These are phyloP conservation scores for Lodderomyces metapsilosis DNA, from an alignment of 1,139 yeast genomes.

Conservation along the genomic window DNA sequence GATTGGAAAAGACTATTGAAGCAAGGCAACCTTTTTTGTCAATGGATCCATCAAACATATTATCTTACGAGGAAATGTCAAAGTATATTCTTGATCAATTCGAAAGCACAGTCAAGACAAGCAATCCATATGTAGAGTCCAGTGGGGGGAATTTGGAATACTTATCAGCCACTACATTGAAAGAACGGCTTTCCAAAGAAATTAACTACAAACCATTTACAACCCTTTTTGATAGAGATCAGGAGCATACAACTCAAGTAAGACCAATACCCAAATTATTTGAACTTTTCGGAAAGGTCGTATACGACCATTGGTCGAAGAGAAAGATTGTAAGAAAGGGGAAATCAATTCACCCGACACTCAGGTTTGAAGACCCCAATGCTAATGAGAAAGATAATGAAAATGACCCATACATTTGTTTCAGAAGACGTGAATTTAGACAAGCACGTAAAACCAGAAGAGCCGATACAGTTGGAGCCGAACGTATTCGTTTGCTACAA, in stretches of 20 bases:
- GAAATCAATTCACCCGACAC: constrained; percentile 64
- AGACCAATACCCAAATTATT: constrained; percentile 56
- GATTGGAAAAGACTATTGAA: constrained; percentile 69
- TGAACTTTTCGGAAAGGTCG: constrained; percentile 59
- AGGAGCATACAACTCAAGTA: constrained; percentile 18
- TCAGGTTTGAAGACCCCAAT: constrained; percentile 81
- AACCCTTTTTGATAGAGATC: constrained; percentile 53
- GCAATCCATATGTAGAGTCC: constrained; percentile 28
- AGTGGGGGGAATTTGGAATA: constrained; percentile 32
- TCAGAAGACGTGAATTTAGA: constrained; percentile 92
- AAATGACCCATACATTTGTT: constrained; percentile 91
- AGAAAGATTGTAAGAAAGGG: constrained; percentile 76
- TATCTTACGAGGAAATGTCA: constrained; percentile 68
- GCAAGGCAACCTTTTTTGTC: constrained; percentile 86
- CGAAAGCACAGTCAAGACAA: constrained; percentile 25
- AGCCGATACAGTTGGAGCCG: constrained; percentile 88
- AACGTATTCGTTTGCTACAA: constrained; percentile 71
- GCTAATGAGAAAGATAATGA: constrained; percentile 82
- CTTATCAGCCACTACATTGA: constrained; percentile 35
- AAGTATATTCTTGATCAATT: constrained; percentile 42
- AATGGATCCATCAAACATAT: constrained; percentile 78
- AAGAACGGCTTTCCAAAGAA: constrained; percentile 42
- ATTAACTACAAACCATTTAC: constrained; percentile 38
- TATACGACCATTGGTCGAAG: constrained; percentile 80
- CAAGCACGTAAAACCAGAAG: constrained; percentile 96